phyloP scores from a whole-genome alignment of 2,329 filamentous ascomycete species.

The Aspergillus caelatus region DNA sequence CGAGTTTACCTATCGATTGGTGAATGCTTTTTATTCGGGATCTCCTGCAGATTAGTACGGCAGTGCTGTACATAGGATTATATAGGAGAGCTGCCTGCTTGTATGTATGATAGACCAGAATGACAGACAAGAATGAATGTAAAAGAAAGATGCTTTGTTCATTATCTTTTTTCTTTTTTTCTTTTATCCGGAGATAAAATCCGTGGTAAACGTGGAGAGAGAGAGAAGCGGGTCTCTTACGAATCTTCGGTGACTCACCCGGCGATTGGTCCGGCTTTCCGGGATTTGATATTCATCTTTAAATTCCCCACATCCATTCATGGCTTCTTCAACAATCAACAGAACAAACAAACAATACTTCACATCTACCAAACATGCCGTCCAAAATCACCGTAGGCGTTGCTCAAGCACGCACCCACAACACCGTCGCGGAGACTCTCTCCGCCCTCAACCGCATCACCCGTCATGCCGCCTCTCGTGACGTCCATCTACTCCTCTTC shows the following conservation, averaged over 20 bases:
- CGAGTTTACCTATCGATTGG: conserved; percentile 1
- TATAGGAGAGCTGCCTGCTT: not conserved
- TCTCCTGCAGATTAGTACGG: conserved; percentile 1
- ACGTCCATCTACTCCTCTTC: conserved; percentile 75
- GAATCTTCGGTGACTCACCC: not conserved
- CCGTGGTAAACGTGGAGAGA: not conserved
- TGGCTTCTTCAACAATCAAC: not conserved
- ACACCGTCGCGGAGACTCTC: conserved; percentile 60
- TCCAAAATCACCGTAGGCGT: conserved; percentile 48
- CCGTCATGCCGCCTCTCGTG: conserved; percentile 61
- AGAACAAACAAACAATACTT: not conserved
- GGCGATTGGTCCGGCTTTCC: not conserved
- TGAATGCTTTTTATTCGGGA: conserved; percentile 8
- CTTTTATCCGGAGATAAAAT: no score
- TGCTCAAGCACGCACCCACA: conserved; percentile 50
- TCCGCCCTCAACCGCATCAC: conserved; percentile 66
- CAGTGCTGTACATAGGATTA: not conserved
- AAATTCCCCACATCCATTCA: not conserved
- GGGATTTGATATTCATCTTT: not conserved
- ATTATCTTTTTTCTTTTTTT: no score
- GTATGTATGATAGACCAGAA: conserved; percentile 3
- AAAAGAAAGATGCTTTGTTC: no score
- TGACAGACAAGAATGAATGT: not conserved
- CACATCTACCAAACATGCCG: conserved; percentile 33
- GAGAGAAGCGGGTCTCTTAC: not conserved